These are phyloP conservation scores for Scheffersomyces titani DNA, from an alignment of 1,139 yeast species.

Conservation along the genomic window DNA sequence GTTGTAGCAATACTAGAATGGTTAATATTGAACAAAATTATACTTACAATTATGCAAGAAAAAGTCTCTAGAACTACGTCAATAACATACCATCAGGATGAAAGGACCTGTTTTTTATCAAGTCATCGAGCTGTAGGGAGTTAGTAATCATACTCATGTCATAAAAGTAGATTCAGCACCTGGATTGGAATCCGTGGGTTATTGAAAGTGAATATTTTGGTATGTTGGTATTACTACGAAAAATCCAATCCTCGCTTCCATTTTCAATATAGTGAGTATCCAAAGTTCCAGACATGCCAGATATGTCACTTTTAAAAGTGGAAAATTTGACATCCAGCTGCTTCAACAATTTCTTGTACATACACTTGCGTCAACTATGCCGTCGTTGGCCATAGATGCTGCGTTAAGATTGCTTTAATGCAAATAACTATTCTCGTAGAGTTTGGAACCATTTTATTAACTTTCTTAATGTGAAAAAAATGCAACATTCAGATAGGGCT, in stretches of 20 bases:
- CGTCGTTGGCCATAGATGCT: background rate
- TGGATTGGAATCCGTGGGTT: background rate
- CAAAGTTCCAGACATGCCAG: background rate
- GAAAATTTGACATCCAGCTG: background rate
- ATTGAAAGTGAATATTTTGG: background rate
- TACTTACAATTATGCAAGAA: slow-evolving; percentile 2
- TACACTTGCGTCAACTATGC: background rate
- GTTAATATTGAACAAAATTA: slow-evolving; percentile 3
- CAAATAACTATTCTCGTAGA: background rate
- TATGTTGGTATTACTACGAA: background rate
- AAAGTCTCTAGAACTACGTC: background rate
- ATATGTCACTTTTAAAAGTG: background rate
- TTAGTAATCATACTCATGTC: background rate
- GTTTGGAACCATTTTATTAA: background rate
- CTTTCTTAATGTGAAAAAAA: background rate
- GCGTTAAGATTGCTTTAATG: background rate
- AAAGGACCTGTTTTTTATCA: background rate
- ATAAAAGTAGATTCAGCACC: background rate
- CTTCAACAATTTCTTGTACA: background rate
- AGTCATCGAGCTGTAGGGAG: background rate
- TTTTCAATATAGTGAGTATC: background rate
- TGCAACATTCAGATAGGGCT: background rate
- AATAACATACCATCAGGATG: background rate
- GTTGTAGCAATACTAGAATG: slow-evolving; percentile 16
- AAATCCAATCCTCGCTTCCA: background rate